Base-by-base conservation (phyloP, 2,329 filamentous ascomycete genomes). In the Cladobotryum protrusum region DNA sequence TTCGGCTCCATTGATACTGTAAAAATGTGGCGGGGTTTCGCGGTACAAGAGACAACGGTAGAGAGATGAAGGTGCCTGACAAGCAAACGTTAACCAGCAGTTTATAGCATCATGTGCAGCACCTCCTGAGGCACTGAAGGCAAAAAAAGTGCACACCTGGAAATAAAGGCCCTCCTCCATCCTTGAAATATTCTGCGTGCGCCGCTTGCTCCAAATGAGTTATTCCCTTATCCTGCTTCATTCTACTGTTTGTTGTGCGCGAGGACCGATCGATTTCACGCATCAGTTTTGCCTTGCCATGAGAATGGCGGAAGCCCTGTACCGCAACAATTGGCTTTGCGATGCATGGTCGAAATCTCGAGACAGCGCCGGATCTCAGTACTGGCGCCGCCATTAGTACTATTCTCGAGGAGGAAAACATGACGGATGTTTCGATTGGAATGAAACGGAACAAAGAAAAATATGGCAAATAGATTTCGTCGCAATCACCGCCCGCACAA, bases 31-130 rank as follows among this genome's bases (percentile, higher is more conserved):
- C 11, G 33, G 63, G 64, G 37, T 54, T 53, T 19, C 56, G 55
- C 24, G 69, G 63, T 44, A 65, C 65, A 47, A 60, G 58, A 3
- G 66, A 64, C 20, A 73, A 44, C 1, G 72, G 70, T 9, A 76
- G 63, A 14, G 72, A 54, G 42, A 78, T 61, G 48, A 79, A 74
- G n/a, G 75, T 77, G 55, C 70, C 76, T 78, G 50, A 2, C 19
- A 8, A 11, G 8, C 13, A 39, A 43, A 9, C 9, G 9, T 14
- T 4, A 40, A n/a, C 15, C 7, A 35, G 12, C 0, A n/a, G 11
- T 8, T 7, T 29, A 6, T 29, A 29, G 2, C 24, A 29, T 29
- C 24, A 9, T 29, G 24, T 8, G 24, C 24, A 29, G 24, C 24
- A 9, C 24, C 24, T 29, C 24, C 24, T 29, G 24, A 29, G 24